Percentiles rank a stretch among this genome's conserved stretches.
Conservation (phyloP, 2,329 filamentous ascomycete species). For the Tolypocladium paradoxum region DNA sequence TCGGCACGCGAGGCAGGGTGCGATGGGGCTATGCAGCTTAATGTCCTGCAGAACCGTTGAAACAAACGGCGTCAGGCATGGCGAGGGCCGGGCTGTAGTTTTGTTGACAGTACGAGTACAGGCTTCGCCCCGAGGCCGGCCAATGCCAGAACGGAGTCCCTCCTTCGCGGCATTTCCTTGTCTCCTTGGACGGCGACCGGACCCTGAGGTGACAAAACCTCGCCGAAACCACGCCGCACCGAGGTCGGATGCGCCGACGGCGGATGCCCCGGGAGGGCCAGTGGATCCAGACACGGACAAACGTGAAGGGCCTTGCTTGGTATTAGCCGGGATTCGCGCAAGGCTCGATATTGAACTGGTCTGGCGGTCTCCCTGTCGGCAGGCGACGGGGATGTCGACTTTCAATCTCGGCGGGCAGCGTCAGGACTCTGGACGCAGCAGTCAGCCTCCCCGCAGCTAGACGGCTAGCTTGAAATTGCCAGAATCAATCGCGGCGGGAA, state of each 20-base stretch:
- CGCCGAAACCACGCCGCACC: neutral
- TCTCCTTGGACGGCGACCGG: neutral
- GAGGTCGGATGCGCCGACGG: neutral
- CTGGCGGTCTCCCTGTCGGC: neutral
- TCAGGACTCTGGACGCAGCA: too few relatives aligned
- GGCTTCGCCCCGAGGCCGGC: neutral
- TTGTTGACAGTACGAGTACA: neutral
- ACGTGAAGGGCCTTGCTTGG: neutral
- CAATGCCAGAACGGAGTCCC: neutral
- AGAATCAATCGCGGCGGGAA: too few relatives aligned
- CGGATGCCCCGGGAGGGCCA: neutral
- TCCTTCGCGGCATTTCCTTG: neutral
- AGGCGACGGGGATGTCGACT: neutral
- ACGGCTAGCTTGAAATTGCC: too few relatives aligned
- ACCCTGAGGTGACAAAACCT: neutral
- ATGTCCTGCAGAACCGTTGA: neutral
- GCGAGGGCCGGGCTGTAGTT: neutral
- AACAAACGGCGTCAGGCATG: neutral
- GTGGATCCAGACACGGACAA: neutral
- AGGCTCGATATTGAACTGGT: neutral
- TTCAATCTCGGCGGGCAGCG: neutral
- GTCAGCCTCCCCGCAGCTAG: neutral
- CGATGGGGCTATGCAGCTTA: neutral
- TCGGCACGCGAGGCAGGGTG: neutral
- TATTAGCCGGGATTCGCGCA: neutral